Evolutionary conservation across 345 rosid genomes (phyloP).

Genomic region (Trapa bicornis): DNA sequence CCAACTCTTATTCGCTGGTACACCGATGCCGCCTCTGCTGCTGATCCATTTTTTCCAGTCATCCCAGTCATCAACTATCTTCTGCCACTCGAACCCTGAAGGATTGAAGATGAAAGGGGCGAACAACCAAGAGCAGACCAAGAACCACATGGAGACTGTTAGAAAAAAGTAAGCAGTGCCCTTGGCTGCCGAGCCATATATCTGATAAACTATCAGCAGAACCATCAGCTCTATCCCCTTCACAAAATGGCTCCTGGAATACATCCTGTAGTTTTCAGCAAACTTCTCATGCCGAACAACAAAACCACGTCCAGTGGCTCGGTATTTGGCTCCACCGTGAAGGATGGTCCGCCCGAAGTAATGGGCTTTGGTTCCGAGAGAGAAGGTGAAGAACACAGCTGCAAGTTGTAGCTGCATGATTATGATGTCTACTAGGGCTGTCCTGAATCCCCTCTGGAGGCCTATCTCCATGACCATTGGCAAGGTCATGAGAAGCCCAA

Average conservation of each 20-base stretch:
- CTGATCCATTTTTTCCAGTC: conserved; percentile 94
- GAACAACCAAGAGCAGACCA: conserved; percentile 73
- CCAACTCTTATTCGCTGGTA: conserved; percentile 90
- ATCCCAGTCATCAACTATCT: conserved; percentile 95
- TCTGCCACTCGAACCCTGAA: conserved; percentile 97
- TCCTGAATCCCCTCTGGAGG: conserved; percentile 87
- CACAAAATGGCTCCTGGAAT: conserved; percentile 91
- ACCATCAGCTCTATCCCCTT: conserved; percentile 79
- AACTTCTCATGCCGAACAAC: conserved; percentile 94
- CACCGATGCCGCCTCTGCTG: conserved; percentile 90
- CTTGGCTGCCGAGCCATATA: conserved; percentile 46
- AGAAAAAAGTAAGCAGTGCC: conserved; percentile 31
- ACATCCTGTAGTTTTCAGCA: conserved; percentile 95
- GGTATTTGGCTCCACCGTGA: conserved; percentile 95
- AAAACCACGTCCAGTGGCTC: conserved; percentile 99
- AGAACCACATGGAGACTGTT: conserved; percentile 78
- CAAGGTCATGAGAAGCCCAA: conserved; percentile 68
- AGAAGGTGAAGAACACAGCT: conserved; percentile 86
- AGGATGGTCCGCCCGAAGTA: conserved; percentile 88
- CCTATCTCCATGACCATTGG: conserved; percentile 99
- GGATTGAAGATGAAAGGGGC: conserved; percentile 91
- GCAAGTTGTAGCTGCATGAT: conserved; percentile 98
- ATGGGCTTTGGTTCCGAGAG: conserved; percentile 86
- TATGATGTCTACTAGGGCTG: conserved; percentile 65
- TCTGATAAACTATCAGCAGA: conserved; percentile 51